phyloP scores from a whole-genome alignment of 805 yeast species.

The Cyberlindnera saturnus region DNA sequence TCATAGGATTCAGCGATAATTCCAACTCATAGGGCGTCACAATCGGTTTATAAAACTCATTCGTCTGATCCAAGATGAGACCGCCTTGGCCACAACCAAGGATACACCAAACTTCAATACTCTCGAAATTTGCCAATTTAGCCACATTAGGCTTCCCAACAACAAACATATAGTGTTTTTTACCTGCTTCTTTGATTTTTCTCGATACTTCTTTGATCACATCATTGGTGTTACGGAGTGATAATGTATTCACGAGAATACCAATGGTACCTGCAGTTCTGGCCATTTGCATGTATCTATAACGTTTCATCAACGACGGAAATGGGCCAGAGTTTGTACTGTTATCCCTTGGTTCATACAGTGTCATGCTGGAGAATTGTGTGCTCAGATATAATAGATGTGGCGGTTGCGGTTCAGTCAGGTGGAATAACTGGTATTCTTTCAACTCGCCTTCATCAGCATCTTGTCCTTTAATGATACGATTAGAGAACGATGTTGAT shows the following conservation, averaged over 20 bases:
- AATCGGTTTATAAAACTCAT: slow-evolving; percentile 84
- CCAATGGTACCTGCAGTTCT: slow-evolving; percentile 92
- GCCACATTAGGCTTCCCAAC: slow-evolving; percentile 99
- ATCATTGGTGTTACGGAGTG: slow-evolving; percentile 66
- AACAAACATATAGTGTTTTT: slow-evolving; percentile 89
- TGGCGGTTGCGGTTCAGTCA: slow-evolving; percentile 73
- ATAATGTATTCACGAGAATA: slow-evolving; percentile 81
- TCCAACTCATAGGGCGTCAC: slow-evolving; percentile 89
- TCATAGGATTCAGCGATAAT: slow-evolving; percentile 68
- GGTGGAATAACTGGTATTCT: slow-evolving; percentile 59
- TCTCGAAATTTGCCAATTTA: slow-evolving; percentile 90
- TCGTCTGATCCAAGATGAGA: slow-evolving; percentile 69
- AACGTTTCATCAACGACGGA: slow-evolving; percentile 78
- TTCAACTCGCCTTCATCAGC: slow-evolving; percentile 29
- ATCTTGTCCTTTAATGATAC: slow-evolving; percentile 17
- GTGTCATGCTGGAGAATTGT: slow-evolving; percentile 47
- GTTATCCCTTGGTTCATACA: slow-evolving; percentile 38
- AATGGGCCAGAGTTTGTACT: slow-evolving; percentile 49
- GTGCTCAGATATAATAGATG: slow-evolving; percentile 72
- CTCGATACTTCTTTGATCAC: slow-evolving; percentile 55
- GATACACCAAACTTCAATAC: slow-evolving; percentile 91
- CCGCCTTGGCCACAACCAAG: slow-evolving; percentile 95
- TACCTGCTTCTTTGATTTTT: slow-evolving; percentile 68
- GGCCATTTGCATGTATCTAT: slow-evolving; percentile 81
- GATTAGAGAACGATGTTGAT: slow-evolving; percentile 24